Base-by-base conservation (phyloP, 2,329 filamentous ascomycete genomes). In the Stemphylium lycopersici region DNA sequence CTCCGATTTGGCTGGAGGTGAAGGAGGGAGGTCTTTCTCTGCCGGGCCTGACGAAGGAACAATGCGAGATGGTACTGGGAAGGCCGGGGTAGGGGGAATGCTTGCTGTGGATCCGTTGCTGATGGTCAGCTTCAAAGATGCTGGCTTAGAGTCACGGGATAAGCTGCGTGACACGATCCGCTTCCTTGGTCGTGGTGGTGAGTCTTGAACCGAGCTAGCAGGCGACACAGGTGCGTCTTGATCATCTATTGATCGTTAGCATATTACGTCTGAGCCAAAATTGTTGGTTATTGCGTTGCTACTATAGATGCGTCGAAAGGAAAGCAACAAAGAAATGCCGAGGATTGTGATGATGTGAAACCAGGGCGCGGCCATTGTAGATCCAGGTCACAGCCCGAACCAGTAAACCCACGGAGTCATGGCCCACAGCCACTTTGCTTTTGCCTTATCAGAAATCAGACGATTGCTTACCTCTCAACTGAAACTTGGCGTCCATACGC, bases 71-170 rank as follows among this genome's bases (percentile, higher is more conserved):
- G 37, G 54, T 26, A 49, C 50, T 13, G 63, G 51, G 10, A 63
- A 41, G 43, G 46, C 50, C 32, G 70, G 68, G 31, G 63, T 62
- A 15, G 66, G 58, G 31, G 69, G 71, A 10, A 74, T 52, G 10
- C 56, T 56, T 6, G 73, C 74, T 32, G 74, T 76, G n/a, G 74
- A 68, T 38, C 74, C 74, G 68, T 76, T 76, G 63, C 72, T 75
- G 24, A 61, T 56, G 24, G 55, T 58, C 10, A 76, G 60, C 24
- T 62, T 73, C 6, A 76, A 65, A 7, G 68, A 68, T n/a, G 69
- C 63, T 6, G 74, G 74, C 41, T 73, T 75, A 8, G 65, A 67
- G 42, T 62, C 67, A 22, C 74, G 72, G 18, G 70, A 71, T 16
- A 76, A 58, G 32, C 69, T 69, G 43, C 68, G 66, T 32, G 65